These are phyloP conservation scores for Neonectria magnoliae DNA, from an alignment of 2,329 filamentous ascomycete genomes.

Conservation along the genomic window DNA sequence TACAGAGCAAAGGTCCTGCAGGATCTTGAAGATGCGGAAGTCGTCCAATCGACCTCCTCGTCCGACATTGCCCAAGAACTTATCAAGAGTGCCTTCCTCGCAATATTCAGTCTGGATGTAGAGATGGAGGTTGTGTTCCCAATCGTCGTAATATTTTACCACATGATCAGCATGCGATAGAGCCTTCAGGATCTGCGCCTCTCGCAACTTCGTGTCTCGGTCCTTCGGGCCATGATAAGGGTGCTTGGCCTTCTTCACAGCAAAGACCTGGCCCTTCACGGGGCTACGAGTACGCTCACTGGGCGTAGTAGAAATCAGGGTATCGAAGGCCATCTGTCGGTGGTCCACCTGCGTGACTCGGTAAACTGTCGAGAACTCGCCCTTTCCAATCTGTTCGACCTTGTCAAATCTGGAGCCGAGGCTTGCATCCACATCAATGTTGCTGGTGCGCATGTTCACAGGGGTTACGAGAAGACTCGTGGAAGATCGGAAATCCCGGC, in stretches of 20 bases:
- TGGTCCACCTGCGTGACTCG: conserved; percentile 67
- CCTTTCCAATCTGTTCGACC: conserved; percentile 82
- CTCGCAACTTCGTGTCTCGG: conserved; percentile 83
- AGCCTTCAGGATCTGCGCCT: conserved; percentile 82
- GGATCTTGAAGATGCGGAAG: conserved; percentile 98
- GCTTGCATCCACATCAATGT: conserved; percentile 76
- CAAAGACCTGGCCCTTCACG: conserved; percentile 74
- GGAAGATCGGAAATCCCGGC: conserved; percentile 62
- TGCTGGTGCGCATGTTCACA: conserved; percentile 74
- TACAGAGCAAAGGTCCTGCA: conserved; percentile 86
- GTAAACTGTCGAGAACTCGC: conserved; percentile 95
- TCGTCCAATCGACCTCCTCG: conserved; percentile 90
- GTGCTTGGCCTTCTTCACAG: conserved; percentile 92
- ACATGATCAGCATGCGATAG: conserved; percentile 86
- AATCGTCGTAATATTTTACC: conserved; percentile 83
- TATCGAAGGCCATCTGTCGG: conserved; percentile 46
- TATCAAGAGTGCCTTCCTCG: conserved; percentile 89
- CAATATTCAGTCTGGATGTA: conserved; percentile 99
- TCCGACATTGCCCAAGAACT: conserved; percentile 85
- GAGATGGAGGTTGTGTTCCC: conserved; percentile 85
- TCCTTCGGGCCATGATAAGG: conserved; percentile 82
- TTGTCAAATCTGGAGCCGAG: conserved; percentile 81
- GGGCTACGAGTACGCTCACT: conserved; percentile 61
- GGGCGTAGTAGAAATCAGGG: conserved; percentile 59
- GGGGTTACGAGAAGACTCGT: conserved; percentile 70